Evolutionary conservation across 2,329 filamentous ascomycete genomes (phyloP), one percentile per base, ranked within the genome.

Genomic region (Cladophialophora chaetospira): DNA sequence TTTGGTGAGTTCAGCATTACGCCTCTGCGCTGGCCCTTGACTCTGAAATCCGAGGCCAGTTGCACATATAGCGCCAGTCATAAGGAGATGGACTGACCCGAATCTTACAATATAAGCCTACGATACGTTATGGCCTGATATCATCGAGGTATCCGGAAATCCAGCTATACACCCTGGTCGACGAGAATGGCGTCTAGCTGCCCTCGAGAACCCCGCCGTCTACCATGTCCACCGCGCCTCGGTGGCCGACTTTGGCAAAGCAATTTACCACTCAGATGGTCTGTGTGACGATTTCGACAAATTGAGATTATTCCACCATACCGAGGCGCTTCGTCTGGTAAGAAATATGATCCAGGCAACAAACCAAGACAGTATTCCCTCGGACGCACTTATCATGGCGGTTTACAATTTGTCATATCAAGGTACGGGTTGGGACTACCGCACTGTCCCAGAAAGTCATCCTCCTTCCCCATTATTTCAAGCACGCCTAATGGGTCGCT

Each of bases 321-420:
- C 46, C 33, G 9, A 49, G 46, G 46, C 46, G 5, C 46, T 49
- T 5, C 28, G 46, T 9, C 11, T 49, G 46, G 46, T 49, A 10
- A 38, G 46, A 23, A 29, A 49, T n/a, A 28, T 49, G 11, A 49
- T 49, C 25, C 46, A 49, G n/a, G 26, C 31, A 11, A 49, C 38
- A 31, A 31, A 25, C 31, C 11, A 29, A 11, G 15, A 38, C 21
- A 31, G 11, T 8, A 23, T 36, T 10, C 46, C 46, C 13, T 25
- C 46, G 6, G 46, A 49, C 17, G 31, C 46, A 4, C 46, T 49
- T 15, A 31, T 49, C 11, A 49, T 49, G 46, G 46, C 46, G 4
- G 46, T 49, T 10, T 49, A 49, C 33, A 49, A 49, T 15, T n/a
- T 49, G 13, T 49, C 46, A n/a, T 49, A 49, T 5, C 46, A 49